Evolutionary conservation across 2,329 filamentous ascomycete genomes (phyloP).

Genomic region (Arachnopeziza araneosa): DNA sequence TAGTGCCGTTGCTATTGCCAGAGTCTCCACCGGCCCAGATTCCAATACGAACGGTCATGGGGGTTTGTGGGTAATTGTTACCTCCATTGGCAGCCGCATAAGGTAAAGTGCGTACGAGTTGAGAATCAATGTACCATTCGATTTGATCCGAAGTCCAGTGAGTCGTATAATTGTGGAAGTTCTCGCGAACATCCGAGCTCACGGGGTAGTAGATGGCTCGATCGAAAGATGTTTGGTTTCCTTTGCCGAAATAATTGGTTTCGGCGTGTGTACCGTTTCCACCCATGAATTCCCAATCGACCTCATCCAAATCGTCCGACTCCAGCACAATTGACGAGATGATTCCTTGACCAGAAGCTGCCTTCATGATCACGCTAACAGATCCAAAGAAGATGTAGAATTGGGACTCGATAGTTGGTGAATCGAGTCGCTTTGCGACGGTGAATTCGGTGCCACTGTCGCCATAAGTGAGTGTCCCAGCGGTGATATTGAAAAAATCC

Average conservation of each 20-base stretch:
- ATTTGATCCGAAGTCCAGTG: conserved; percentile 64
- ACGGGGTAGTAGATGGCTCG: conserved; percentile 60
- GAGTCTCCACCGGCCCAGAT: conserved; percentile 61
- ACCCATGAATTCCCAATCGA: conserved; percentile 77
- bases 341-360: conserved; percentile 67
- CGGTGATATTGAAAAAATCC: conserved; percentile 64
- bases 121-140: conserved; percentile 65
- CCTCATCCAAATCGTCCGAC: conserved; percentile 78
- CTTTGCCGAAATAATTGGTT: conserved; percentile 65
- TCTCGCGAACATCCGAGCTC: conserved; percentile 45
- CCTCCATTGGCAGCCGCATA: conserved; percentile 57
- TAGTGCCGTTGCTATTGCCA: conserved; percentile 47
- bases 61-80: conserved; percentile 67
- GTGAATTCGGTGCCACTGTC: conserved; percentile 63
- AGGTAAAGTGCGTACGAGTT: conserved; percentile 56
- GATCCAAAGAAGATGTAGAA: conserved; percentile 86
- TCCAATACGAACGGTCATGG: conserved; percentile 63
- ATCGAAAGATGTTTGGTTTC: conserved; percentile 63
- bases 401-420: conserved; percentile 70
- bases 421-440: conserved; percentile 64
- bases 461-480: conserved; percentile 58
- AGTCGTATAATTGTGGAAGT: conserved; percentile 65
- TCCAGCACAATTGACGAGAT: conserved; percentile 79
- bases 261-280: conserved; percentile 55
- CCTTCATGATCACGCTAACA: conserved; percentile 73